Conservation (phyloP, 2,329 filamentous ascomycete genomes). For the Aureobasidium sp. region DNA sequence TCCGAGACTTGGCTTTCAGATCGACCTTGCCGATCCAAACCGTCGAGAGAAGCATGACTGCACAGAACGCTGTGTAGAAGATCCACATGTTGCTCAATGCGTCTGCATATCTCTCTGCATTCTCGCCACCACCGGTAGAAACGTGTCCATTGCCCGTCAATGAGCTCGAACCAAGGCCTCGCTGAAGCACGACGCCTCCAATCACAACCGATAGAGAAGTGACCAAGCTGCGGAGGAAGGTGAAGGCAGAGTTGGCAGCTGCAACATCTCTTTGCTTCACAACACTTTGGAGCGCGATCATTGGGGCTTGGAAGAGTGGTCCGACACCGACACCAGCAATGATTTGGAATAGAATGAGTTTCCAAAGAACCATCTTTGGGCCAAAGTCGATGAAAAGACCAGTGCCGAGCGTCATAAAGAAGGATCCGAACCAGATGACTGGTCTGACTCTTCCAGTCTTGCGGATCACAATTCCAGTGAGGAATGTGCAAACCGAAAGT, state of each 20-base stretch:
- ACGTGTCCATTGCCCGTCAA: conserved; percentile 24
- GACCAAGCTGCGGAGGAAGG: conserved; percentile 41
- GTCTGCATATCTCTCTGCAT: conserved; percentile 29
- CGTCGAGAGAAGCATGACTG: background rate
- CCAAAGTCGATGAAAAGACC: conserved; percentile 41
- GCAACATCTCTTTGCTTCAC: conserved; percentile 46
- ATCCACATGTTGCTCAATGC: conserved; percentile 46
- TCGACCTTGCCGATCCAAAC: conserved; percentile 9
- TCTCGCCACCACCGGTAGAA: background rate
- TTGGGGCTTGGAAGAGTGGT: conserved; percentile 48
- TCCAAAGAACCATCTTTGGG: conserved; percentile 30
- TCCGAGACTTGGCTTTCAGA: background rate
- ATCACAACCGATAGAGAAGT: conserved; percentile 44
- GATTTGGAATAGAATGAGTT: conserved; percentile 44
- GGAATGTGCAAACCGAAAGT: conserved; percentile 42
- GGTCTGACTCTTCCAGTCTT: conserved; percentile 43
- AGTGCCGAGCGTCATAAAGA: conserved; percentile 39
- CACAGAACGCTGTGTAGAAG: conserved; percentile 38
- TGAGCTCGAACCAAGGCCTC: conserved; percentile 28
- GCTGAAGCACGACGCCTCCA: conserved; percentile 46
- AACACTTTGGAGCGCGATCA: conserved; percentile 49
- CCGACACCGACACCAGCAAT: conserved; percentile 47
- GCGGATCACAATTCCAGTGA: conserved; percentile 44
- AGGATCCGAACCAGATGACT: conserved; percentile 39
- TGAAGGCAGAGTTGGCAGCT: conserved; percentile 46